A percentile compares a stretch with the other conserved stretches of the same genome.
phyloP scores from a whole-genome alignment of 2,329 filamentous ascomycete genomes.

The Pseudofabraea citricarpa region DNA sequence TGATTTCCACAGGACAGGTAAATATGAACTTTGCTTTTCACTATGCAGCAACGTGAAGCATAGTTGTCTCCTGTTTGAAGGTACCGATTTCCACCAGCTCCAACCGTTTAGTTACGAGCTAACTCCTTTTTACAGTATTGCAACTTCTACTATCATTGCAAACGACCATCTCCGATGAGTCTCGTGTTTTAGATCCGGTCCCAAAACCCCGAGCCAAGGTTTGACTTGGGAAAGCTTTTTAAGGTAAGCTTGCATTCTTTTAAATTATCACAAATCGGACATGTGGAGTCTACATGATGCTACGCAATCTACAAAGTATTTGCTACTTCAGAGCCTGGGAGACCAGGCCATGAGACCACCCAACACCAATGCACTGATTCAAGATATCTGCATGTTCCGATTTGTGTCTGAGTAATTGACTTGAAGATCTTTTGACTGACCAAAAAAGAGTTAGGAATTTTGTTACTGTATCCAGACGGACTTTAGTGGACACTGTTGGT shows the following conservation, averaged over 20 bases:
- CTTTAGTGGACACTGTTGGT: slow-evolving; percentile 99
- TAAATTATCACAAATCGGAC: slow-evolving; percentile 15
- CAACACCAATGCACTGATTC: slow-evolving; percentile 84
- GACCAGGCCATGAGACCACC: slow-evolving; percentile 92
- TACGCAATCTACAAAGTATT: slow-evolving; percentile 92
- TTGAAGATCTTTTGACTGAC: slow-evolving; percentile 14
- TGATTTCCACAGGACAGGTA: too few species aligned
- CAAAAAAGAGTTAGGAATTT: slow-evolving; percentile 80
- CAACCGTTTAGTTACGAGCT: too few species aligned
- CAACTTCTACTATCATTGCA: slow-evolving; percentile 99
- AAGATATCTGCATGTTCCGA: slow-evolving; percentile 15
- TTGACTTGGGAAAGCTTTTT: slow-evolving; percentile 99
- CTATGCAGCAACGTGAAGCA: too few species aligned
- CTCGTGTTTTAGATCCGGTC: slow-evolving; percentile 98
- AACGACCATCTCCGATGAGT: slow-evolving; percentile 99
- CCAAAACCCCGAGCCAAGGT: slow-evolving; percentile 98
- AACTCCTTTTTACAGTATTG: too few species aligned
- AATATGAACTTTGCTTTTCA: too few species aligned
- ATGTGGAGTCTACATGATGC: slow-evolving; percentile 70
- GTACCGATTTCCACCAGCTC: too few species aligned
- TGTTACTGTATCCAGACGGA: slow-evolving; percentile 99
- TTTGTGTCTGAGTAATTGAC: slow-evolving; percentile 7
- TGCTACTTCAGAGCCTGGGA: slow-evolving; percentile 99
- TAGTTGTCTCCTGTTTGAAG: too few species aligned
- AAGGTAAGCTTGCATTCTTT: slow-evolving; percentile 69